Conservation (phyloP, 306 rosid genomes). For the Ormosia semicastrata region DNA sequence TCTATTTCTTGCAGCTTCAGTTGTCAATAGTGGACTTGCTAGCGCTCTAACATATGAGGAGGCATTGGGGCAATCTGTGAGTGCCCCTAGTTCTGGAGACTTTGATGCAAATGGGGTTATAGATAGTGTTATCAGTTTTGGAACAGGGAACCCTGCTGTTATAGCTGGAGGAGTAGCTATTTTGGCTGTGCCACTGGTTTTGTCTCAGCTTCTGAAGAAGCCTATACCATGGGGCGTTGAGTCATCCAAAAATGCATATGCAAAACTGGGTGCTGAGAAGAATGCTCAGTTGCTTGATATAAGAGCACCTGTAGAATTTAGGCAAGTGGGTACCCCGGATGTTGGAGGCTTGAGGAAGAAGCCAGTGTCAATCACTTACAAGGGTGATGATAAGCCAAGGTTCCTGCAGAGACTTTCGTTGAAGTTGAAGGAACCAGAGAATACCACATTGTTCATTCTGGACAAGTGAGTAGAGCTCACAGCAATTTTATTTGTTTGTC, state of each 20-base stretch:
- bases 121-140: constrained; percentile 56
- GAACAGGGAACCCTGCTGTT: constrained; percentile 65
- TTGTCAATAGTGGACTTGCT: constrained; percentile 54
- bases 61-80: constrained; percentile 49
- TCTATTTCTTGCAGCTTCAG: constrained; percentile 58
- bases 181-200: constrained; percentile 73
- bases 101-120: constrained; percentile 52
- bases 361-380: constrained; percentile 50
- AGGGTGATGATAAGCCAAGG: constrained; percentile 58
- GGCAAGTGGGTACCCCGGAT: constrained; percentile 63
- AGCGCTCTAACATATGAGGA: constrained; percentile 83
- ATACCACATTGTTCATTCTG: constrained; percentile 66
- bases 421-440: constrained; percentile 70
- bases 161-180: constrained; percentile 70
- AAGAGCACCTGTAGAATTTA: constrained; percentile 45
- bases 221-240: constrained; percentile 69
- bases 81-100: constrained; percentile 39
- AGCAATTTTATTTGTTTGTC: neutral
- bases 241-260: constrained; percentile 35
- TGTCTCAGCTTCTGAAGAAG: constrained; percentile 64
- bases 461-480: constrained; percentile 57
- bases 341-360: constrained; percentile 56
- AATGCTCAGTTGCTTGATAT: constrained; percentile 61
- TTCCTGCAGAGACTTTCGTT: constrained; percentile 62
- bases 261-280: too few relatives aligned